Conservation (phyloP, 768 basidiomycete species). For the Tulasnella sp. region DNA sequence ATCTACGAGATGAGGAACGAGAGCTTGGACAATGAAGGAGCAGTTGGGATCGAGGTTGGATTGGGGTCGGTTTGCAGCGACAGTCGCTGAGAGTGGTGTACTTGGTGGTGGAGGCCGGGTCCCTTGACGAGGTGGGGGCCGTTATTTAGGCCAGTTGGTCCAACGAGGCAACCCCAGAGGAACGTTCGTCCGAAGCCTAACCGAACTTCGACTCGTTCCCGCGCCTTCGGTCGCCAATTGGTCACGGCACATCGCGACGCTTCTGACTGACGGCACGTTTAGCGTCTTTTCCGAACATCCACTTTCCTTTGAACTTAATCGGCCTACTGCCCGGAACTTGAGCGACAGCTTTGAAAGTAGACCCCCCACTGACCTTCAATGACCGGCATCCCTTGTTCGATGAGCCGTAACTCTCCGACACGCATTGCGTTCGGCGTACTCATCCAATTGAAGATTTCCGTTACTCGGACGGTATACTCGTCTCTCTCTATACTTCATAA, state of each 20-base stretch:
- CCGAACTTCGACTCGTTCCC: conserved; percentile 10
- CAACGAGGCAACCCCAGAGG: conserved; percentile 2
- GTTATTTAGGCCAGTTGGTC: neutral
- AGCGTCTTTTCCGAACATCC: neutral
- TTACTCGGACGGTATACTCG: no score
- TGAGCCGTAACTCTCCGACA: no score
- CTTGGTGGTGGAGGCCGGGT: conserved; percentile 1
- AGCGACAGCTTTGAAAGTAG: neutral
- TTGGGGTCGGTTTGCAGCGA: neutral
- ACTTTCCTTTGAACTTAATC: neutral
- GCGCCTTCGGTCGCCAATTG: neutral
- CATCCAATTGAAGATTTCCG: no score
- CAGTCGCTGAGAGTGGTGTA: neutral
- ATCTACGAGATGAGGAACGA: neutral
- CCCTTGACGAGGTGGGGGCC: conserved; percentile 6
- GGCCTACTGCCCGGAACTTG: neutral
- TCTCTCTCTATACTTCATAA: no score
- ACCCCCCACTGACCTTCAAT: neutral
- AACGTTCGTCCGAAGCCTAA: conserved; percentile 12
- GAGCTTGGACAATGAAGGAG: neutral
- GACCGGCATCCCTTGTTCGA: neutral
- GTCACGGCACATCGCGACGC: neutral
- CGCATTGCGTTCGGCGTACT: no score
- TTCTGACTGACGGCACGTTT: neutral
- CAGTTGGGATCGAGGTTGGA: neutral